Evolutionary conservation across 1,284 basidiomycete species (phyloP).

Genomic region (Chondrostereum purpureum): DNA sequence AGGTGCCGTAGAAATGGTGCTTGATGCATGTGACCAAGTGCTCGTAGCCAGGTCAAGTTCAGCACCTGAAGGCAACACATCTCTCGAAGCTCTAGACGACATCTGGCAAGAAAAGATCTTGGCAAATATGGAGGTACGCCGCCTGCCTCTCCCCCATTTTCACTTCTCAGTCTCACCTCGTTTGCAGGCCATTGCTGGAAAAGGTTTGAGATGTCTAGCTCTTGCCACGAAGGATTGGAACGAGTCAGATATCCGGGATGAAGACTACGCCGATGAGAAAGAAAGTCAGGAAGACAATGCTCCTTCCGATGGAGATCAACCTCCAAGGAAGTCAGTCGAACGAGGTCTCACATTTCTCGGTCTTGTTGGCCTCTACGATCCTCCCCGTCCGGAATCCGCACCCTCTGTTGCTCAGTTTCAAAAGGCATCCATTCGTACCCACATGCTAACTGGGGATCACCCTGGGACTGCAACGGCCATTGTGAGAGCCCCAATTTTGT

Average conservation of each 20-base stretch:
- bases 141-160: too few relatives aligned
- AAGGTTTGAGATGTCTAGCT: slow-evolving; percentile 45
- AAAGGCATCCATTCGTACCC: slow-evolving; percentile 58
- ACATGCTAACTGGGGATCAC: slow-evolving; percentile 64
- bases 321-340: slow-evolving; percentile 42
- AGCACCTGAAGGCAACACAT: not conserved
- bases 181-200: slow-evolving; percentile 42
- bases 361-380: slow-evolving; percentile 51
- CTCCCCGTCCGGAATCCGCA: slow-evolving; percentile 61
- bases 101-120: slow-evolving; percentile 35
- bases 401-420: slow-evolving; percentile 58
- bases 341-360: slow-evolving; percentile 53
- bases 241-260: not conserved
- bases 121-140: slow-evolving; percentile 39
- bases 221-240: slow-evolving; percentile 9
- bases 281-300: not conserved
- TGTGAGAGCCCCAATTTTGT: slow-evolving; percentile 48
- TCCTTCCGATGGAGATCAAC: not conserved
- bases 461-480: slow-evolving; percentile 67
- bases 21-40: slow-evolving; percentile 38
- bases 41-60: not conserved
- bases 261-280: not conserved
- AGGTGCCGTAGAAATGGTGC: slow-evolving; percentile 56
- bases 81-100: slow-evolving; percentile 23
- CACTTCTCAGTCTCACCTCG: too few relatives aligned